A percentile compares a stretch with the other conserved stretches of the same genome.
These are phyloP conservation scores for Sonneratia alba DNA, from an alignment of 345 rosid species.

Conservation along the genomic window DNA sequence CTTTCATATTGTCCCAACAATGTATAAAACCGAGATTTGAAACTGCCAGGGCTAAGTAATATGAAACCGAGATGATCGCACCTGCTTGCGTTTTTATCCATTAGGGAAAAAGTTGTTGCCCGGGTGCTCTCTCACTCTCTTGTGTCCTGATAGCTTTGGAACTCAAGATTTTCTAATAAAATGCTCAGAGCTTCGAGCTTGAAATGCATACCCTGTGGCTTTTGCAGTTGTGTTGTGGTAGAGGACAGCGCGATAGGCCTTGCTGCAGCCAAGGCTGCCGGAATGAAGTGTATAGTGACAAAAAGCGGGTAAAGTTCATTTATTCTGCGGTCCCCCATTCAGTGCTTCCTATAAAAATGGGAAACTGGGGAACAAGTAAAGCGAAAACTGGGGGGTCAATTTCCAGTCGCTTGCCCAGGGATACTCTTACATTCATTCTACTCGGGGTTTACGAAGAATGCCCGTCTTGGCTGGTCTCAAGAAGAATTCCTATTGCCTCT, in stretches of 20 bases:
- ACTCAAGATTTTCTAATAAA: no score
- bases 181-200: neutral
- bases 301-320: slow-evolving; percentile 60
- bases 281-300: slow-evolving; percentile 89
- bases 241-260: slow-evolving; percentile 93
- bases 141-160: no score
- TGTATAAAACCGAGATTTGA: no score
- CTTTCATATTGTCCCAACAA: neutral
- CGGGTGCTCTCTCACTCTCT: no score
- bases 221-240: slow-evolving; percentile 75
- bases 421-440: neutral
- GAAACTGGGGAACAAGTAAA: no score
- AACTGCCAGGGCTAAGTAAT: no score
- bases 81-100: no score
- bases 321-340: neutral
- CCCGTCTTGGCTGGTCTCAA: neutral
- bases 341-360: neutral
- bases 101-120: neutral
- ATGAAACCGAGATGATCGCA: no score
- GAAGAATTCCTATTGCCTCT: neutral
- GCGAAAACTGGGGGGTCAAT: no score
- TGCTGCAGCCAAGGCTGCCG: slow-evolving; percentile 95
- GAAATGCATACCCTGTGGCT: neutral
- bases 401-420: neutral
- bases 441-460: neutral